Base-by-base conservation (phyloP, 78 protist species). In the Dictyostelium capitatum region DNA sequence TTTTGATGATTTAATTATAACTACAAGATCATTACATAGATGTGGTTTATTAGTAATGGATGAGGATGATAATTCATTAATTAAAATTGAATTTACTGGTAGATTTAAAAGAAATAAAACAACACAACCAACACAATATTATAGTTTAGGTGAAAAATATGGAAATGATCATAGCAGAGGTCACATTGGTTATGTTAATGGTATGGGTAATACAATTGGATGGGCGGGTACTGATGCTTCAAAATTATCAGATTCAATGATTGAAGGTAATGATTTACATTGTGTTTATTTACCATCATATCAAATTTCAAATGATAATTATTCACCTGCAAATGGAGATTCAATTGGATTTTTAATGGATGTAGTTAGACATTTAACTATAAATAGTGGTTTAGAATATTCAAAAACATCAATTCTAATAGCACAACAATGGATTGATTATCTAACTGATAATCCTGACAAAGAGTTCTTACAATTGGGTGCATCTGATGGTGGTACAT, bases 401-500 rank as follows among this genome's bases (percentile, higher is more conserved):
- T 25, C 37, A 19, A 25, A 30, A 46, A 77, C 93, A 9, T 23
- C 80, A 11, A 75, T 57, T 12, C 51, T 87, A 32, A 51, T 87
- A 2, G 93, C 56, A 0, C 93, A 87, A 32, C 50, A 46, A 47
- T 87, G 93, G 93, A 64, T 87, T 5, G 93, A 87, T 74, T 87
- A 87, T 64, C n/a, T 87, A 4, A 4, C 20, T 50, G 93, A 30
- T 15, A 74, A 87, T 47, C 93, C 93, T 0, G 5, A 30, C 14
- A 53, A 62, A 50, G 11, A 28, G 1, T 87, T 87, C 23, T 82
- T 87, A 20, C 78, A 59, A 62, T n/a, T 87, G 2, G n/a, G 80
- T 50, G 93, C 80, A 15, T 77, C 84, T 5, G 93, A 87, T 57
- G 93, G 93, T 32, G 93, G 80, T 20, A 78, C 93, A 23, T 78